phyloP scores from a whole-genome alignment of 225 moss, liverwort and hornwort species.

The Antitrichia curtipendula region DNA sequence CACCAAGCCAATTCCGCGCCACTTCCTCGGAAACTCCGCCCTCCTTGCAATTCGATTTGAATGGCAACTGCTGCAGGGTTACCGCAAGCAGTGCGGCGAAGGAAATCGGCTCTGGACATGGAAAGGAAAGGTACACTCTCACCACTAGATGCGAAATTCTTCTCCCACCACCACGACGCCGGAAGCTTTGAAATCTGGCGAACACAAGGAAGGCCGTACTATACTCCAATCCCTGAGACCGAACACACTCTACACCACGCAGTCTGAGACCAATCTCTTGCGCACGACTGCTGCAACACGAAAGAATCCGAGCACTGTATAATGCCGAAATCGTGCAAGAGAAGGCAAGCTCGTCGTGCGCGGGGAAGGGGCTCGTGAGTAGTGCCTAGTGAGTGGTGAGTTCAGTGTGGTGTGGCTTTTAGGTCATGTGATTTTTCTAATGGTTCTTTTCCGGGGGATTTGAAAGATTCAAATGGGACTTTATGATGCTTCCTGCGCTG shows the following conservation, averaged over 20 bases:
- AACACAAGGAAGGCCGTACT: not conserved
- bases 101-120: slow-evolving; percentile 2
- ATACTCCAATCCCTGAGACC: not conserved
- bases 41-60: not conserved
- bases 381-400: not conserved
- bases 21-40: not conserved
- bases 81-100: not conserved
- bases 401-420: no score
- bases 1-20: not conserved
- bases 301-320: not conserved
- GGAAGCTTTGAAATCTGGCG: not conserved
- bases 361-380: not conserved
- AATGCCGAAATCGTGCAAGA: not conserved
- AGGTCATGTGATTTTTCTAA: not conserved
- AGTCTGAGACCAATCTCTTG: not conserved
- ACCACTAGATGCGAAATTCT: not conserved
- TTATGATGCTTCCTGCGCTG: not conserved
- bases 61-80: not conserved
- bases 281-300: not conserved
- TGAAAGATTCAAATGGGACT: not conserved
- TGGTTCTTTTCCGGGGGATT: not conserved
- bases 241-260: not conserved
- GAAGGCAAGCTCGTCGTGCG: not conserved
- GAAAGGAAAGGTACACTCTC: not conserved
- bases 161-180: not conserved